Evolutionary conservation across 2,329 filamentous ascomycete genomes (phyloP), one percentile per base, ranked within the genome.

Genomic region (Phialocephala sp.): DNA sequence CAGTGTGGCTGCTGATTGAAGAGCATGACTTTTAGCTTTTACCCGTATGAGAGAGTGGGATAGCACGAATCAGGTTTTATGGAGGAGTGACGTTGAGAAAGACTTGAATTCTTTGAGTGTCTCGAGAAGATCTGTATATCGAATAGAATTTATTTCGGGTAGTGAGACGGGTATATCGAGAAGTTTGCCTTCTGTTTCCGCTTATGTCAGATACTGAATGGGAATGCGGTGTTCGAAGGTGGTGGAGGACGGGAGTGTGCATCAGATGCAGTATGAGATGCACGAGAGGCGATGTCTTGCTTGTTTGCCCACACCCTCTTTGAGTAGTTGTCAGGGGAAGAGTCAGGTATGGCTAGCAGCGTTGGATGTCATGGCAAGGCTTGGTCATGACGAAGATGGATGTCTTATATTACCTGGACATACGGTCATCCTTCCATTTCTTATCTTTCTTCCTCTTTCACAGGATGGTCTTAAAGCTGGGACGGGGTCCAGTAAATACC

Each of bases 351-450:
- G 24, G 24, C 11, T 35, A 14, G 27, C 4, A 12, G 22, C 18
- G 50, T 54, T 27, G 20, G 20, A 50, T 50, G 45, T 50, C 45
- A 50, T 54, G 50, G 32, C 50, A 32, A 24, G 24, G 24, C 15
- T 15, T 3, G 50, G 50, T 54, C 50, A 54, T 54, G 24, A 32
- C 32, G 50, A 35, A n/a, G 14, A 54, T 27, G 8, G n/a, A 50
- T 54, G 50, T 54, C 50, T 54, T 54, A 54, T 50, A 11, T 50
- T 22, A 50, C n/a, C 20, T 50, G 18, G 50, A 5, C 22, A 18
- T 35, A 12, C 15, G 50, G 50, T 54, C 50, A 54, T 54, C 50
- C 24, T 32, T 32, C 50, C 12, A 8, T 54, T 32, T 35, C 50
- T 54, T 54, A 54, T 54, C 50, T 54, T 32, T 50, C 45, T 54